These are phyloP conservation scores for Scopulariopsis brevicaulis DNA, from an alignment of 2,329 filamentous ascomycete species.

Conservation along the genomic window DNA sequence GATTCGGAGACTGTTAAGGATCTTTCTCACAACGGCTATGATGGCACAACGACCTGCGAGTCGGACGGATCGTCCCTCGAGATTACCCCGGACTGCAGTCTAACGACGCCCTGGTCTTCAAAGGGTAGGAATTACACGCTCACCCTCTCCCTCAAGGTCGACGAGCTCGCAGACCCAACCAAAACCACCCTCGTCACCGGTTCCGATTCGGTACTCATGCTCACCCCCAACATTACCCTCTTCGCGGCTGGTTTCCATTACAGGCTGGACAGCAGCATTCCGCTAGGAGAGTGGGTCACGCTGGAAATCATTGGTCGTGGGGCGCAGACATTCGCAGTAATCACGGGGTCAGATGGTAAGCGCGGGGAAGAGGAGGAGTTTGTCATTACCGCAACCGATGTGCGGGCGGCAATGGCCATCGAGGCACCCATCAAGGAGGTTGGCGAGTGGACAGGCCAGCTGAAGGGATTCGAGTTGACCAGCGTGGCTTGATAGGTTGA, in stretches of 20 bases:
- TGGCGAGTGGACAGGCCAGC: slow-evolving; percentile 18
- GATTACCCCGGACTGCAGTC: slow-evolving; percentile 23
- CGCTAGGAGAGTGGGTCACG: slow-evolving; percentile 15
- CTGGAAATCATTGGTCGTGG: slow-evolving; percentile 17
- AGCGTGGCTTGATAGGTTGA: not conserved
- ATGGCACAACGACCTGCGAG: slow-evolving; percentile 24
- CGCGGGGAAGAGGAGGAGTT: slow-evolving; percentile 23
- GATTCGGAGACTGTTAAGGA: not conserved
- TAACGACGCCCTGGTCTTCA: slow-evolving; percentile 33
- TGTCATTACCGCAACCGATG: slow-evolving; percentile 14
- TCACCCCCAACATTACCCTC: slow-evolving; percentile 23
- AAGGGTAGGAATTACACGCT: slow-evolving; percentile 48
- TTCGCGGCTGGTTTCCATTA: slow-evolving; percentile 22
- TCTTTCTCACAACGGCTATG: slow-evolving; percentile 8
- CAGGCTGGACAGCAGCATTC: slow-evolving; percentile 20
- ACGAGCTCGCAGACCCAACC: slow-evolving; percentile 15
- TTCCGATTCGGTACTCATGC: slow-evolving; percentile 27
- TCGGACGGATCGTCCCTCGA: slow-evolving; percentile 14
- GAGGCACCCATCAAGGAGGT: slow-evolving; percentile 29
- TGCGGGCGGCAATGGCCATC: slow-evolving; percentile 28
- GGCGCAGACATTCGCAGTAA: slow-evolving; percentile 17
- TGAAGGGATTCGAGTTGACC: slow-evolving; percentile 7
- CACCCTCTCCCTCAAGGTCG: slow-evolving; percentile 25
- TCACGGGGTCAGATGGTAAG: not conserved
- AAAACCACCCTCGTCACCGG: slow-evolving; percentile 29